Percentiles rank a stretch among this genome's conserved stretches.
Evolutionary conservation across 495 filamentous ascomycete genomes (phyloP).

Genomic region (Hypoxylon lienhwacheense): DNA sequence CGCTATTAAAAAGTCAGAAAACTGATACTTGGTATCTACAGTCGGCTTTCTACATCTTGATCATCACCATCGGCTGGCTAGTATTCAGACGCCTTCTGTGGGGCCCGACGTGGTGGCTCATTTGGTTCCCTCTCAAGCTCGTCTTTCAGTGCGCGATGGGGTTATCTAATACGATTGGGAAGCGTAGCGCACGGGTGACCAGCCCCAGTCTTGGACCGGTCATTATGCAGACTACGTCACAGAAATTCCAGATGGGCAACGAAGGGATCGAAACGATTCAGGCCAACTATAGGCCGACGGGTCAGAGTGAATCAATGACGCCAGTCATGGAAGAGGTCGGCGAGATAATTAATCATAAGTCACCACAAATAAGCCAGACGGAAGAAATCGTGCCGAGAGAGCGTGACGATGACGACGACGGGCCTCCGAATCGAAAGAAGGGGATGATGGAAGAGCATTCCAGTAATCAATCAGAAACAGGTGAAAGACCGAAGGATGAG

Average conservation of each 20-base stretch:
- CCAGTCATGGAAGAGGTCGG: conserved; percentile 53
- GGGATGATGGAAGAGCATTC: conserved; percentile 75
- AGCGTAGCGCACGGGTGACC: conserved; percentile 43
- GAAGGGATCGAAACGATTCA: conserved; percentile 50
- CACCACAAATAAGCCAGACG: conserved; percentile 29
- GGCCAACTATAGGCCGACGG: conserved; percentile 29
- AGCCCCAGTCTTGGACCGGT: conserved; percentile 38
- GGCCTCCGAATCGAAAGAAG: conserved; percentile 73
- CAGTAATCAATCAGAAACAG: conserved; percentile 22
- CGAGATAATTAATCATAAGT: conserved; percentile 51
- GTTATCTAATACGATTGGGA: conserved; percentile 44
- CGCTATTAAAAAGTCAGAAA: conserved; percentile 82
- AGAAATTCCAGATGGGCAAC: conserved; percentile 48
- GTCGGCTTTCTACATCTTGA: conserved; percentile 78
- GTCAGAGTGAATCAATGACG: conserved; percentile 33
- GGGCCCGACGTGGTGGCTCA: conserved; percentile 85
- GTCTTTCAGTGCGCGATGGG: conserved; percentile 50
- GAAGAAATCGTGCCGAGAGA: conserved; percentile 51
- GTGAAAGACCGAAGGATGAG: conserved; percentile 43
- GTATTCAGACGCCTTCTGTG: conserved; percentile 81
- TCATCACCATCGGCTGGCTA: conserved; percentile 79
- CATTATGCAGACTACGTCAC: conserved; percentile 21
- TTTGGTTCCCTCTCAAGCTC: conserved; percentile 78
- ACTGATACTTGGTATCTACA: conserved; percentile 96
- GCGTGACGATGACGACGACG: conserved; percentile 51